phyloP scores from a whole-genome alignment of 495 filamentous ascomycete species.

The Penicillium subrubescens region DNA sequence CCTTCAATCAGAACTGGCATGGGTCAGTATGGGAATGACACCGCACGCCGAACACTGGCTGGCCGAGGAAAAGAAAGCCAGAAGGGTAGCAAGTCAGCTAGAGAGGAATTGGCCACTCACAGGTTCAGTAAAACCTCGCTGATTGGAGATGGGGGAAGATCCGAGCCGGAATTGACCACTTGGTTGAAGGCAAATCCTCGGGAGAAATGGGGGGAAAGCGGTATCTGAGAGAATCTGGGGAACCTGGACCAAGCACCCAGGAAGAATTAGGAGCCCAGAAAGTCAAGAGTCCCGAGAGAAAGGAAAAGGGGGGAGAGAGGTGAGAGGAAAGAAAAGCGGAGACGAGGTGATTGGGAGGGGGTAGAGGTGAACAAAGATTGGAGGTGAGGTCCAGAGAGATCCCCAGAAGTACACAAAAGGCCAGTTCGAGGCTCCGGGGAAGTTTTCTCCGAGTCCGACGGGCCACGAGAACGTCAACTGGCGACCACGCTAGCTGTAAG shows the following conservation, averaged over 20 bases:
- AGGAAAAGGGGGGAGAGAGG: slow-evolving; percentile 14
- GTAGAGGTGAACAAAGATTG: slow-evolving; percentile 9
- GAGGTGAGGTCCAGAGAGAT: slow-evolving; percentile 31
- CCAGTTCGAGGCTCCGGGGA: slow-evolving; percentile 37
- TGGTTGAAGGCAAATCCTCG: slow-evolving; percentile 15
- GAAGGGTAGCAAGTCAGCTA: not conserved
- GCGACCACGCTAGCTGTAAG: not conserved
- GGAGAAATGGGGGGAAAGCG: slow-evolving; percentile 2
- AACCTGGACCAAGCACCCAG: slow-evolving; percentile 15
- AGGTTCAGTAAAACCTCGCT: not conserved
- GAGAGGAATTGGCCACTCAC: not conserved
- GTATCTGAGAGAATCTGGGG: slow-evolving; percentile 7
- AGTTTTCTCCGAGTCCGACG: slow-evolving; percentile 34
- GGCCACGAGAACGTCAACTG: slow-evolving; percentile 6
- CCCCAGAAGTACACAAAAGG: slow-evolving; percentile 41
- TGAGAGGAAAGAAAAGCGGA: slow-evolving; percentile 18
- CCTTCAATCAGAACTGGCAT: slow-evolving; percentile 21
- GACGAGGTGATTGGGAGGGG: slow-evolving; percentile 7
- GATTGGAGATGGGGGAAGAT: slow-evolving; percentile 11
- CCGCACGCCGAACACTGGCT: not conserved
- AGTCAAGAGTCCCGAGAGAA: slow-evolving; percentile 17
- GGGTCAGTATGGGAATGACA: slow-evolving; percentile 22
- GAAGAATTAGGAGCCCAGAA: slow-evolving; percentile 22
- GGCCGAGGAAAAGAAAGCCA: not conserved
- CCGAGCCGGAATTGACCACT: slow-evolving; percentile 7